Percentiles rank a stretch among this genome's conserved stretches.
Conservation (phyloP, 1,284 basidiomycete species). For the Athelia psychrophila region DNA sequence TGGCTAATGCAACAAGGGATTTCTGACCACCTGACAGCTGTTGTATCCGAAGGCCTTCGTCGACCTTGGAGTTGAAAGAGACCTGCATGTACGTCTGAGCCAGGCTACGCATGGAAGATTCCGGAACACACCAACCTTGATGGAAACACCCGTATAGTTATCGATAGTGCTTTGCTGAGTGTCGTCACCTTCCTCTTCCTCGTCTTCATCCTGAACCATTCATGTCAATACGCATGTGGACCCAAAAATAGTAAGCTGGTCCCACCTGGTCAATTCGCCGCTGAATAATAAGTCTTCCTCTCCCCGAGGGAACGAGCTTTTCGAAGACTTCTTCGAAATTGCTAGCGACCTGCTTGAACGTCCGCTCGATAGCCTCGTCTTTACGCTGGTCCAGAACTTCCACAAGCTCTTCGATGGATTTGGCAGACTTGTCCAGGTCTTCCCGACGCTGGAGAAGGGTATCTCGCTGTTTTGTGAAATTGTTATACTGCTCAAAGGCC, state of each 20-base stretch:
- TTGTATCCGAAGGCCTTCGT: conserved; percentile 94
- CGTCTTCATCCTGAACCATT: conserved; percentile 57
- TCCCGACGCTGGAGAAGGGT: conserved; percentile 83
- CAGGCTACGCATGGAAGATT: conserved; percentile 1
- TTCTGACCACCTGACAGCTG: conserved; percentile 98
- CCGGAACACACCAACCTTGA: conserved; percentile 58
- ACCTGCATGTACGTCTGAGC: conserved; percentile 67
- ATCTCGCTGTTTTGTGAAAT: conserved; percentile 97
- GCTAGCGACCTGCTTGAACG: conserved; percentile 96
- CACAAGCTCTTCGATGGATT: conserved; percentile 94
- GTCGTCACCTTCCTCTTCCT: conserved; percentile 65
- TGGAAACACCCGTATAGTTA: conserved; percentile 95
- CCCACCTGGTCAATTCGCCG: conserved; percentile 80
- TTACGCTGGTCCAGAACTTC: conserved; percentile 94
- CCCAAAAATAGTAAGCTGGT: conserved; percentile 4
- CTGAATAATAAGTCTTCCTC: conserved; percentile 91
- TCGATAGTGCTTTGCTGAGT: conserved; percentile 79
- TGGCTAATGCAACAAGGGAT: conserved; percentile 93
- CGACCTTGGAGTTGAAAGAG: conserved; percentile 97
- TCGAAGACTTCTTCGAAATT: conserved; percentile 99
- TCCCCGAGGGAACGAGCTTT: conserved; percentile 92
- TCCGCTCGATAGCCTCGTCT: conserved; percentile 97
- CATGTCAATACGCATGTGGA: background rate
- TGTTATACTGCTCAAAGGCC: conserved; percentile 97
- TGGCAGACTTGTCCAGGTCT: conserved; percentile 87